Conservation (phyloP, 495 filamentous ascomycete genomes). For the Massariosphaeria phaeospora region DNA sequence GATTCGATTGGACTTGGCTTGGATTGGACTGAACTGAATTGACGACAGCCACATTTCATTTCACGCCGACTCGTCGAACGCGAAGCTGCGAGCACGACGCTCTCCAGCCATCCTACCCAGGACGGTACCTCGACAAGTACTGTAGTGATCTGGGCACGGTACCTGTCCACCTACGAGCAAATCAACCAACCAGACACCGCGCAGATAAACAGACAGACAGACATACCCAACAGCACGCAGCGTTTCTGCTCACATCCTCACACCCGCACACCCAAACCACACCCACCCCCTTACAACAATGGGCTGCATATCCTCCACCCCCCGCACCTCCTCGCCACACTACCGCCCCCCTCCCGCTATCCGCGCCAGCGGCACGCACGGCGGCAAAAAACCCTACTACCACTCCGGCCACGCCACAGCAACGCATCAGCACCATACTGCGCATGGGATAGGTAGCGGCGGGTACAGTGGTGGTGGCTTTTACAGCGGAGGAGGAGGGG, state of each 20-base stretch:
- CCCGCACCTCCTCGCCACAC: too few species aligned
- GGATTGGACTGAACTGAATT: too few species aligned
- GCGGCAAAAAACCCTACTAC: background rate
- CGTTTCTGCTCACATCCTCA: background rate
- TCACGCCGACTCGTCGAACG: too few species aligned
- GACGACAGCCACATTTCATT: too few species aligned
- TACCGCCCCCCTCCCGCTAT: too few species aligned
- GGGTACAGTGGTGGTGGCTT: slow-evolving; percentile 44
- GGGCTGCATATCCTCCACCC: slow-evolving; percentile 12
- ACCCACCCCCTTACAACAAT: background rate
- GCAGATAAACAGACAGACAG: background rate
- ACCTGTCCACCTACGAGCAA: background rate
- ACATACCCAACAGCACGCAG: background rate
- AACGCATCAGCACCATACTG: background rate
- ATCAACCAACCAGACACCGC: background rate
- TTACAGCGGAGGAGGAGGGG: slow-evolving; percentile 46
- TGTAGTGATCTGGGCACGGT: background rate
- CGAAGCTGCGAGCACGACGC: too few species aligned
- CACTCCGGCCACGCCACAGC: background rate
- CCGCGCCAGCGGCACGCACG: too few species aligned
- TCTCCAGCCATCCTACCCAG: background rate
- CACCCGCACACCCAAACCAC: background rate
- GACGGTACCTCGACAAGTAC: background rate
- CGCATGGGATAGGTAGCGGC: background rate
- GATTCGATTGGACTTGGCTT: too few species aligned